Percentiles rank a stretch among this genome's conserved stretches.
Evolutionary conservation across 78 protist genomes (phyloP).

Genomic region (Speleostelium caveatum): DNA sequence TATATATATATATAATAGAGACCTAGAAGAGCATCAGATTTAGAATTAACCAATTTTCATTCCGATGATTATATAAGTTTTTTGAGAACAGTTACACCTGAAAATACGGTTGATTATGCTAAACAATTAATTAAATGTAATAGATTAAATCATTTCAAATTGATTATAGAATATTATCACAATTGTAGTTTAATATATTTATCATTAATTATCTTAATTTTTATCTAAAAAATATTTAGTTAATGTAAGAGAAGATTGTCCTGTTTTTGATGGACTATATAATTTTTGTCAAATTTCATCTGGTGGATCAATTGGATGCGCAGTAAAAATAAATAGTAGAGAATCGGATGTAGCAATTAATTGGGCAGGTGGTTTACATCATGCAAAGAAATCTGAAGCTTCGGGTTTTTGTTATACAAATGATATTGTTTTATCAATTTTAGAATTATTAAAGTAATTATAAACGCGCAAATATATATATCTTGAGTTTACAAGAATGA

Average conservation of each 20-base stretch:
- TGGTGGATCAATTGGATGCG: conserved; percentile 98
- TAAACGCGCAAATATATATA: not conserved
- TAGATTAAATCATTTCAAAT: not conserved
- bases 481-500: not conserved
- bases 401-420: conserved; percentile 99
- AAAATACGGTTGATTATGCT: conserved; percentile 7
- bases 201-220: not conserved
- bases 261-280: conserved; percentile 98
- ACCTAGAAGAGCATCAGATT: conserved; percentile 63
- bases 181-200: too few relatives aligned
- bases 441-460: conserved; percentile 93
- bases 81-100: conserved; percentile 42
- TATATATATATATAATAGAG: too few relatives aligned
- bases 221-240: conserved; percentile 39
- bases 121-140: conserved; percentile 8
- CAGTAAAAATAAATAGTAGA: conserved; percentile 81
- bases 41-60: conserved; percentile 78
- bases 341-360: conserved; percentile 96
- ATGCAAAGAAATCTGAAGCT: conserved; percentile 98
- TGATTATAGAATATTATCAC: not conserved
- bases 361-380: conserved; percentile 99
- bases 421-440: conserved; percentile 98
- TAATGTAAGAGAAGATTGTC: conserved; percentile 98
- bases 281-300: conserved; percentile 94
- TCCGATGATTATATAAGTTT: conserved; percentile 81